Evolutionary conservation across 306 rosid species (phyloP), one percentile per base, ranked within the genome.

Genomic region (Dalbergia cochinchinensis): DNA sequence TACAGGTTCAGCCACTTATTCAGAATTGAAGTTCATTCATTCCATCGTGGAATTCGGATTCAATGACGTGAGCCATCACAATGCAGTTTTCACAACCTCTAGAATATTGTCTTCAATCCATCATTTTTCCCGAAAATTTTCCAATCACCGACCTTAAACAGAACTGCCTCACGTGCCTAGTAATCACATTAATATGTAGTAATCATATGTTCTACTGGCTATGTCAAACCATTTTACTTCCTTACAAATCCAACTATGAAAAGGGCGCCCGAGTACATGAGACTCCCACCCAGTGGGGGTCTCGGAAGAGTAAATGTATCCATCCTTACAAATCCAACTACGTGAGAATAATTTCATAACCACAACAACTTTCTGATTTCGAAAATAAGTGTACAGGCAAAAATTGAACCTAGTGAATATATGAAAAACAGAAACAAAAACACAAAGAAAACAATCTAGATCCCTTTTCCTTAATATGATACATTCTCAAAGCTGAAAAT

Each of bases 401-500:
- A 37, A 37, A 37, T 37, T 37, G 7, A 37, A 37, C 41, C 41
- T 4, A 4, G 4, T 9, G 34, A 16, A 6, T 7, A 44, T 7
- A 44, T 54, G 14, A 33, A 71, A 42, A 57, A 15, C 19, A 73
- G n/a, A 39, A 59, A 45, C 9, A 58, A 73, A 1, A 59, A 14
- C 4, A 26, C 31, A 2, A 6, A 6, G 39, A 41, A 61, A 42
- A 51, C 19, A 33, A 19, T 13, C 64, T 53, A 83, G 76, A 78
- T 58, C 77, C 71, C 13, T 26, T 63, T 69, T 41, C 69, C 65
- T 50, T 31, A 12, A 37, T 9, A 77, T 11, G 58, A 53, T 54
- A 13, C 0, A 65, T 77, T 65, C 64, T 57, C 54, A 68, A 51
- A 55, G 35, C 51, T 70, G 53, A 47, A 84, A 80, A 20, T 65